Percentiles rank a stretch among this genome's conserved stretches.
Conservation (phyloP, 176 grass and related monocot species). For the Cymbopogon citratus region DNA sequence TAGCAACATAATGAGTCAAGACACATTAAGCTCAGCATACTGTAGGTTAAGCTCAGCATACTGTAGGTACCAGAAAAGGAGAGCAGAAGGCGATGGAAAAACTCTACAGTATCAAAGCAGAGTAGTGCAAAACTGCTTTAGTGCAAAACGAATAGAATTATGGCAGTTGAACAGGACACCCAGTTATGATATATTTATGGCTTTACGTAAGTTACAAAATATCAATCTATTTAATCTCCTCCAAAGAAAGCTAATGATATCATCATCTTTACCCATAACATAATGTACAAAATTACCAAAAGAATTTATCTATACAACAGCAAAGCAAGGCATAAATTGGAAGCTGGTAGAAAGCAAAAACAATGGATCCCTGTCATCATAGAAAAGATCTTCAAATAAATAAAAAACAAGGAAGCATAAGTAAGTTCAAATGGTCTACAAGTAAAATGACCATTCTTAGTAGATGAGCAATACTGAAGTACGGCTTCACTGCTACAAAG, state of each 20-base stretch:
- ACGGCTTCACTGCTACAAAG: not conserved
- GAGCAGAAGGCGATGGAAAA: not conserved
- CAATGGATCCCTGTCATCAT: not conserved
- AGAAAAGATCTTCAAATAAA: not conserved
- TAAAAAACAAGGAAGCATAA: too few species aligned
- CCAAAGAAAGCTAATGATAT: constrained; percentile 2
- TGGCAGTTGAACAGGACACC: not conserved
- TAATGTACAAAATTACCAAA: not conserved
- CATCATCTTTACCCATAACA: not conserved
- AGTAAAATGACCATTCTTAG: not conserved
- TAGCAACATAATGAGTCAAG: not conserved
- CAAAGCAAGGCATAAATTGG: not conserved
- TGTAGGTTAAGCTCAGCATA: not conserved
- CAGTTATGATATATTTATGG: not conserved
- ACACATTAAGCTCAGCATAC: not conserved
- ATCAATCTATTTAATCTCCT: constrained; percentile 2
- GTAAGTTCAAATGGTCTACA: not conserved
- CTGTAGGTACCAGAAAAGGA: not conserved
- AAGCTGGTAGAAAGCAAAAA: not conserved
- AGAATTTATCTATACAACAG: not conserved
- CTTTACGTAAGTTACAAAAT: not conserved
- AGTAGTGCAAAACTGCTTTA: not conserved
- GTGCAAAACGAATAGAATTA: not conserved
- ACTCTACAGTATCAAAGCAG: not conserved
- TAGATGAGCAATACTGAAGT: constrained; percentile 3